Evolutionary conservation across 495 filamentous ascomycete genomes (phyloP), one percentile per base, ranked within the genome.

Genomic region (Tetracladium setigerum): DNA sequence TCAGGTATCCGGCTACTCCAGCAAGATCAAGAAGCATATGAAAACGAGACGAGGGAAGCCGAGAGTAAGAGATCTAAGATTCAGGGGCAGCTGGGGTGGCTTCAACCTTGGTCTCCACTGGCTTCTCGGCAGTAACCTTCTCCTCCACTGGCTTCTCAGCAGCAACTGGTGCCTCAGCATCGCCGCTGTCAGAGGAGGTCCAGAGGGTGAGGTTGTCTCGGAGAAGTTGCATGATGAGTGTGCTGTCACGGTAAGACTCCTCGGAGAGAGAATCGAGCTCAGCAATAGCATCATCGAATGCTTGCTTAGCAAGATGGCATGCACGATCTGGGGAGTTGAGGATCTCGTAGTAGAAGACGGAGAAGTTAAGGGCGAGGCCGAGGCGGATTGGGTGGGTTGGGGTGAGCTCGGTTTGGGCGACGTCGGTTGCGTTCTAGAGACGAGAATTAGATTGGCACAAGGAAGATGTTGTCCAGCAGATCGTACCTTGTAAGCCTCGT

Each of bases 331-430:
- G 92, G 11, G 92, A 95, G 83, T 97, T 98, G 58, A 98, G 77
- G 67, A 98, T 98, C 79, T 98, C 92, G 67, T 98, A 98, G 82
- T 98, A 98, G 77, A 98, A 98, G 57, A 98, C 92, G 34, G 94
- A 97, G 82, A 98, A 98, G 80, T 98, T 98, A 54, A 98, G 81
- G 52, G 92, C 92, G 55, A 98, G 86, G 64, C 92, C 92, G 52
- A 98, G 88, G 58, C 92, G 92, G 70, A 97, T 98, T 51, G 92
- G 92, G 77, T 98, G 92, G 54, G 92, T 98, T 31, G 92, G 92
- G 42, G 94, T 95, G 52, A 98, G 83, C 66, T 97, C 92, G 54
- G 87, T 95, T 72, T 94, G 86, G 50, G 92, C 92, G 60, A 98
- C 94, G 60, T 97, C 94, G 76, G 92, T 98, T 58, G 92, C 92